phyloP scores from a whole-genome alignment of 768 basidiomycete genomes.

The Russula brevipes region DNA sequence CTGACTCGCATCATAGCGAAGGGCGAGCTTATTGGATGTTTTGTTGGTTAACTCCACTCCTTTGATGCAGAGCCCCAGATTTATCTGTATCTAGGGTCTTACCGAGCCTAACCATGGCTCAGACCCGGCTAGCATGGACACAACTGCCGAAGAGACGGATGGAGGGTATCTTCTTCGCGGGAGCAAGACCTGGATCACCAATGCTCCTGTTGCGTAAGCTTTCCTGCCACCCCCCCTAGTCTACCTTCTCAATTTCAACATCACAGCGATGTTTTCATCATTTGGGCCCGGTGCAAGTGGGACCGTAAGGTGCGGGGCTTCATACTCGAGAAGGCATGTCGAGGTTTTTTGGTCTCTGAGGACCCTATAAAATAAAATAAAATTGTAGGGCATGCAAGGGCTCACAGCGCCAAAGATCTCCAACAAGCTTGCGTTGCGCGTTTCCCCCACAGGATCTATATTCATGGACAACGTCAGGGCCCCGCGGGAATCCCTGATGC shows the following conservation, averaged over 20 bases:
- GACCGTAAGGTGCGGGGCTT: constrained; percentile 88
- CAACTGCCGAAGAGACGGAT: constrained; percentile 75
- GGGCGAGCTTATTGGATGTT: constrained; percentile 87
- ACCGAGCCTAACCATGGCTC: constrained; percentile 98
- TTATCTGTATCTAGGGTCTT: constrained; percentile 54
- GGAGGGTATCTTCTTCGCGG: constrained; percentile 86
- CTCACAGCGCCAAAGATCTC: constrained; percentile 83
- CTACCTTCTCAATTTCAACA: constrained; percentile 28
- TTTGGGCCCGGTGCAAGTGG: constrained; percentile 97
- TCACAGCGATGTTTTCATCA: constrained; percentile 74
- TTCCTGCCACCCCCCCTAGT: constrained; percentile 8
- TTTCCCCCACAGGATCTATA: constrained; percentile 76
- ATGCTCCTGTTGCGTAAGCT: constrained; percentile 77
- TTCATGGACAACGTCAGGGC: constrained; percentile 90
- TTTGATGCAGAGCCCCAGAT: neutral
- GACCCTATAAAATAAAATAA: neutral
- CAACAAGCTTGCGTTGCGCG: constrained; percentile 89
- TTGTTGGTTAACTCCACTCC: constrained; percentile 50
- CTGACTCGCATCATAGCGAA: constrained; percentile 46
- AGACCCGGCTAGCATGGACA: constrained; percentile 97
- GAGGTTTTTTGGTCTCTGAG: neutral
- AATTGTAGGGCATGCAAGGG: constrained; percentile 65
- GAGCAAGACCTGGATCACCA: constrained; percentile 97
- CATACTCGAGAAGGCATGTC: constrained; percentile 75
- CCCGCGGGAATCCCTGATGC: constrained; percentile 68